Percentiles rank a stretch among this genome's conserved stretches.
These are phyloP conservation scores for Sesbania bispinosa DNA, from an alignment of 306 rosid genomes.

Conservation along the genomic window DNA sequence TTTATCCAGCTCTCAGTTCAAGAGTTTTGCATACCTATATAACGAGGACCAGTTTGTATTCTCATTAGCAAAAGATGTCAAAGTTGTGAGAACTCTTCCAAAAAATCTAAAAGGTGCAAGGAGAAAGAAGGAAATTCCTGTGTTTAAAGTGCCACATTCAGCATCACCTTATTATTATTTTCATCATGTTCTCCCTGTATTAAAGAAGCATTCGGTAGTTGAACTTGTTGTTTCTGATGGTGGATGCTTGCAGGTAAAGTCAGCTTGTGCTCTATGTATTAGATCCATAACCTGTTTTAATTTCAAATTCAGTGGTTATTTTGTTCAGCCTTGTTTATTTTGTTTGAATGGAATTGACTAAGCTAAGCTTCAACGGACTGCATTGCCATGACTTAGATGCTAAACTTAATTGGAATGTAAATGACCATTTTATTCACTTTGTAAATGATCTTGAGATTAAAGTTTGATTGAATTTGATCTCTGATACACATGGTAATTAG, in stretches of 20 bases:
- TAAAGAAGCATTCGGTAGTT: conserved; percentile 83
- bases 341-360: background rate
- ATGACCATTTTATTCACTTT: background rate
- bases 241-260: conserved; percentile 93
- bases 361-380: background rate
- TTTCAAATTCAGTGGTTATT: background rate
- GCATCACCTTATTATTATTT: conserved; percentile 75
- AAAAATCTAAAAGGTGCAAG: conserved; percentile 81
- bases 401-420: background rate
- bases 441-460: background rate
- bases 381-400: background rate
- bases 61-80: conserved; percentile 73
- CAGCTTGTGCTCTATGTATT: background rate
- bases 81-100: conserved; percentile 84
- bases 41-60: conserved; percentile 87
- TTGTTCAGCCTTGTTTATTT: background rate
- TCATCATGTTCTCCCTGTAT: conserved; percentile 67
- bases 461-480: background rate
- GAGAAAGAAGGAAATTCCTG: conserved; percentile 88
- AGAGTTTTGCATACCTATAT: conserved; percentile 97
- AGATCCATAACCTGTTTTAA: background rate
- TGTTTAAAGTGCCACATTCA: conserved; percentile 67
- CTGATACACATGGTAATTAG: background rate
- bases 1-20: conserved; percentile 81
- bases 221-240: conserved; percentile 81